A percentile compares a stretch with the other conserved stretches of the same genome.
Conservation (phyloP, 2,329 filamentous ascomycete species). For the Botrytis cinerea region DNA sequence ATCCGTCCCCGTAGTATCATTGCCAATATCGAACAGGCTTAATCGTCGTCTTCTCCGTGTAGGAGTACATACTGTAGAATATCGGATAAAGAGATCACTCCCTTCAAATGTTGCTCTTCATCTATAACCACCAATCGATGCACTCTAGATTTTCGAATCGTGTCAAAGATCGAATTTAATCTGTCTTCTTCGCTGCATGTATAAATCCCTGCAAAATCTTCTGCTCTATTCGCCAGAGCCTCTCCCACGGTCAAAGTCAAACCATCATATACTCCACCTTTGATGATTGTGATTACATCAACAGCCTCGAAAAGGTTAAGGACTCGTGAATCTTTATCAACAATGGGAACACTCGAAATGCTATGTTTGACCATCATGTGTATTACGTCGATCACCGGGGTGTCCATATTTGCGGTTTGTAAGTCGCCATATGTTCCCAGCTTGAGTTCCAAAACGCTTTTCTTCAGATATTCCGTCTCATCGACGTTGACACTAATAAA, state of each 20-base stretch:
- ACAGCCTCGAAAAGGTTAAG: conserved; percentile 98
- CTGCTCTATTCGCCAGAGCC: conserved; percentile 79
- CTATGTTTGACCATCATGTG: conserved; percentile 89
- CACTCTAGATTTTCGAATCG: conserved; percentile 90
- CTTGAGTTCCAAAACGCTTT: conserved; percentile 79
- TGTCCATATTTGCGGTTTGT: conserved; percentile 83
- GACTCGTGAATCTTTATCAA: conserved; percentile 75
- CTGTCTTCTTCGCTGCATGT: conserved; percentile 91
- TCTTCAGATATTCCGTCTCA: conserved; percentile 82
- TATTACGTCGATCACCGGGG: conserved; percentile 90
- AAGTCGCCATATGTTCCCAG: conserved; percentile 83
- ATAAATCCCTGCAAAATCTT: conserved; percentile 95
- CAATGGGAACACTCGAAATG: conserved; percentile 91
- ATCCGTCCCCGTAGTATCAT: conserved; percentile 30
- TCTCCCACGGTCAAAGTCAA: conserved; percentile 84
- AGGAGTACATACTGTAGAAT: conserved; percentile 94
- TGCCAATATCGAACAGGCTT: conserved; percentile 29
- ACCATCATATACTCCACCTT: conserved; percentile 90
- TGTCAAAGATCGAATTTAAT: conserved; percentile 94
- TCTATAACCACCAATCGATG: conserved; percentile 93
- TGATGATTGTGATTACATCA: conserved; percentile 94
- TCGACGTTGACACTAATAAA: conserved; percentile 95
- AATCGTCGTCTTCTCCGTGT: conserved; percentile 47
- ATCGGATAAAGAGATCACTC: conserved; percentile 90
- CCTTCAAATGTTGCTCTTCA: conserved; percentile 80